Conservation (phyloP, 2,329 filamentous ascomycete species). For the Fusarium continuum region DNA sequence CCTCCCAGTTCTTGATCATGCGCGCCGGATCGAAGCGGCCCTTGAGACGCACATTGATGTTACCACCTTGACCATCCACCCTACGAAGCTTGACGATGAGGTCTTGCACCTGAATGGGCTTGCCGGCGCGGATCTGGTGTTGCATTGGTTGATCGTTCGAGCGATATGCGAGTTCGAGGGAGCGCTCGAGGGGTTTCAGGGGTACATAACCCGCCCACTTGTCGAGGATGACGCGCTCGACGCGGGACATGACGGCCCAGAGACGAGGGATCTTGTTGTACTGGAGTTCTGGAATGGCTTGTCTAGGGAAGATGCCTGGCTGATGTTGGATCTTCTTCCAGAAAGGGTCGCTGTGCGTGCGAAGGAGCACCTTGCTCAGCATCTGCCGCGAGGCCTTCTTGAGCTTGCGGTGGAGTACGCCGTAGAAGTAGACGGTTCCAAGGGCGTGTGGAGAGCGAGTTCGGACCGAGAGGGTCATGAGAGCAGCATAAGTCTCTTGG, state of each 20-base stretch:
- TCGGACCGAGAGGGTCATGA: conserved; percentile 51
- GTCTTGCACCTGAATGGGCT: conserved; percentile 19
- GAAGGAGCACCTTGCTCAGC: conserved; percentile 42
- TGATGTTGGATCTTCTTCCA: conserved; percentile 38
- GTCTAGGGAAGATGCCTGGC: conserved; percentile 44
- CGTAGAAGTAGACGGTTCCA: conserved; percentile 48
- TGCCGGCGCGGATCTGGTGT: conserved; percentile 25
- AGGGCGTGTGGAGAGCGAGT: conserved; percentile 46
- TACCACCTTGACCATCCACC: conserved; percentile 27
- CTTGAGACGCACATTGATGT: conserved; percentile 35
- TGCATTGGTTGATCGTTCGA: conserved; percentile 43
- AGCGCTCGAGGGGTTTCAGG: conserved; percentile 39
- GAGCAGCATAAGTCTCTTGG: conserved; percentile 48
- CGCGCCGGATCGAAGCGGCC: conserved; percentile 34
- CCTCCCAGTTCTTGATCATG: conserved; percentile 36
- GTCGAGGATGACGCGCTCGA: conserved; percentile 46
- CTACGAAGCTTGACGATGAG: conserved; percentile 37
- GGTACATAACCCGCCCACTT: conserved; percentile 44
- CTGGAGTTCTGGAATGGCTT: conserved; percentile 37
- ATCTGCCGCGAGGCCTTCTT: conserved; percentile 36
- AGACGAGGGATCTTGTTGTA: conserved; percentile 26
- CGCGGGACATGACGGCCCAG: conserved; percentile 39
- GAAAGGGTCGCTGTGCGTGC: conserved; percentile 37
- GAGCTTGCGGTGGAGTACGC: conserved; percentile 45
- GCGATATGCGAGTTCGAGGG: conserved; percentile 41